Base-by-base conservation (phyloP, 345 rosid genomes). In the Salix viminalis region DNA sequence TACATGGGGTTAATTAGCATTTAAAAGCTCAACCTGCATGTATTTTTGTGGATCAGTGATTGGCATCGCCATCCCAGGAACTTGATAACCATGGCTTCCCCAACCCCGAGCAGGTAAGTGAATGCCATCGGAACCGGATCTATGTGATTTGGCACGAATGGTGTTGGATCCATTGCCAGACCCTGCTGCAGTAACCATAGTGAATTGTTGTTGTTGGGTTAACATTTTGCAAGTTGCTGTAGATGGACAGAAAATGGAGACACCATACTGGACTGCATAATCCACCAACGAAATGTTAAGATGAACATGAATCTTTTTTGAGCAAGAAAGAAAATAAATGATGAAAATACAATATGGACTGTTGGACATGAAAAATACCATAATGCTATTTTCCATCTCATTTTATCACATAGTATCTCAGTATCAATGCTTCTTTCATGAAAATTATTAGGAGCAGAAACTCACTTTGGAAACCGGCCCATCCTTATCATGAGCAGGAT, bases 211-310 rank as follows among this genome's bases (percentile, higher is more conserved):
- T 58, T 67, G 58, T n/a, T 66, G 81, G 44, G 76, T 26, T 54
- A 42, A 37, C 66, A 41, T 67, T 41, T 41, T 28, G 90, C 91
- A 71, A 91, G 84, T 82, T 91, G 97, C 75, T 92, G 98, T 68
- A 91, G 99, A 79, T 24, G 26, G 26, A 24, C 26, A 24, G 26
- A 24, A 24, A 24, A 24, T 24, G 26, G 26, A 24, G 26, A 24
- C 26, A 24, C 26, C 26, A 24, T 24, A 24, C 26, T 89, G 96
- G 97, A 82, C 99, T 93, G 91, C 74, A 79, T 77, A 44, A 80
- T 82, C 50, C 41, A 79, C 39, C 30, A 32, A 44, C 16, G 16
- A 44, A 44, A 44, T 44, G 50, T 3, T 44, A 44, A 44, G 50
- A 44, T 44, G 50, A 44, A 44, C 16, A 44, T 44, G 50, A 44